Conservation (phyloP, 73 alveolate species). For the Uronychia binucleata region DNA sequence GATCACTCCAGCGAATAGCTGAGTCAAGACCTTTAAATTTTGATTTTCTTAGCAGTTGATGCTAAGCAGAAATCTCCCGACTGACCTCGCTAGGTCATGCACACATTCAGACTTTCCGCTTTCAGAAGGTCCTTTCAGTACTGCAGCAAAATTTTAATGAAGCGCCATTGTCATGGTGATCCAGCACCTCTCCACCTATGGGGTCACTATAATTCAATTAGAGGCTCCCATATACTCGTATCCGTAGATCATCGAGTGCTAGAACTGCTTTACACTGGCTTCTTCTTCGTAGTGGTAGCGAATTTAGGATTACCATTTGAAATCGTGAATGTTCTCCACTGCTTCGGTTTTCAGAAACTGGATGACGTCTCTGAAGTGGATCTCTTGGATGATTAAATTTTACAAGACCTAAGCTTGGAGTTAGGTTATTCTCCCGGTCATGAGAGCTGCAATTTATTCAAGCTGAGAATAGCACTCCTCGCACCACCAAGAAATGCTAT, state of each 20-base stretch:
- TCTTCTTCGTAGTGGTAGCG: conserved; percentile 78
- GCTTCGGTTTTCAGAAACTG: conserved; percentile 81
- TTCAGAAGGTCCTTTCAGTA: conserved; percentile 94
- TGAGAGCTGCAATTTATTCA: conserved; percentile 77
- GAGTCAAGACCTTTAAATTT: conserved; percentile 76
- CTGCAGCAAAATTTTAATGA: conserved; percentile 80
- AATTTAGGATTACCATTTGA: conserved; percentile 96
- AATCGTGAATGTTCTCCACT: conserved; percentile 81
- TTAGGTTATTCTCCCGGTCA: conserved; percentile 75
- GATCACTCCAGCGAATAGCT: conserved; percentile 81
- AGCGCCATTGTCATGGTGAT: conserved; percentile 85
- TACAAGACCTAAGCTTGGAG: conserved; percentile 83
- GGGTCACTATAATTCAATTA: conserved; percentile 91
- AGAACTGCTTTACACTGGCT: conserved; percentile 76
- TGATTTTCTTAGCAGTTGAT: conserved; percentile 84
- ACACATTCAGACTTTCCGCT: conserved; percentile 89
- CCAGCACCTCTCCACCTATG: conserved; percentile 94
- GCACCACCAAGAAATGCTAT: conserved; percentile 66
- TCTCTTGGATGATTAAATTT: conserved; percentile 97
- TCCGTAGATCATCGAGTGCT: conserved; percentile 85
- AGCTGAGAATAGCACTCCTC: conserved; percentile 41
- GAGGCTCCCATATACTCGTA: conserved; percentile 87
- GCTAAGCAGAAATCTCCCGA: conserved; percentile 81
- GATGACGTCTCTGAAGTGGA: conserved; percentile 96
- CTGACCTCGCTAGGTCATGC: conserved; percentile 82